These are phyloP conservation scores for Aspergillus amoenus DNA, from an alignment of 2,329 filamentous ascomycete species.

Conservation along the genomic window DNA sequence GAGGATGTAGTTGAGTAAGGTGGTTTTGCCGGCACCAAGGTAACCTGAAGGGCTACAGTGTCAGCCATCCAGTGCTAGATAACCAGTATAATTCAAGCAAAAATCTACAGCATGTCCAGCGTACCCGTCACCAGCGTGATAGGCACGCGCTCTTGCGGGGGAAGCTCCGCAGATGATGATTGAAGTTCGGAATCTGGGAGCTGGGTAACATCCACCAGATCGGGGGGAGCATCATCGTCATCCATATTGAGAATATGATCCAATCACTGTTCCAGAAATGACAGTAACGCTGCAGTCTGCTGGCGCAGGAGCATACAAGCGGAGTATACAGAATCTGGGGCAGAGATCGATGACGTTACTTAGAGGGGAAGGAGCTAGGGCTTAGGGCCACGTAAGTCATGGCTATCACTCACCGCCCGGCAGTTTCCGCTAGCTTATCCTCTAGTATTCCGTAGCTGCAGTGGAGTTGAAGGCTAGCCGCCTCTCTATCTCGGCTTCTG, in stretches of 20 bases:
- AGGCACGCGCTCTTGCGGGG: slow-evolving; percentile 43
- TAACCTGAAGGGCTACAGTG: slow-evolving; percentile 63
- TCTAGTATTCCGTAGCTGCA: slow-evolving; percentile 13
- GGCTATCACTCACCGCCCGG: slow-evolving; percentile 14
- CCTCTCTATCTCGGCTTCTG: slow-evolving; percentile 8
- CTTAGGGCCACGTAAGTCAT: slow-evolving; percentile 35
- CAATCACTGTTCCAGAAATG: neutral
- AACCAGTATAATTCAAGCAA: neutral
- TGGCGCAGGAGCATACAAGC: neutral
- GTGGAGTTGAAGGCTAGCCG: slow-evolving; percentile 9
- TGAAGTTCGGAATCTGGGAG: slow-evolving; percentile 28
- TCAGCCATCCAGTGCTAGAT: neutral
- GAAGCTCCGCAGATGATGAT: slow-evolving; percentile 25
- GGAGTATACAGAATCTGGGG: slow-evolving; percentile 8
- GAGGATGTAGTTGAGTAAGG: slow-evolving; percentile 91
- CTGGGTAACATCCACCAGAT: slow-evolving; percentile 42
- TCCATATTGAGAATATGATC: slow-evolving; percentile 22
- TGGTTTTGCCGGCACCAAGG: slow-evolving; percentile 93
- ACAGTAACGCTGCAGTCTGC: neutral
- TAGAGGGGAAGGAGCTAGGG: slow-evolving; percentile 27
- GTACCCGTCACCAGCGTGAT: slow-evolving; percentile 53
- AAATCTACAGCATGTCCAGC: slow-evolving; percentile 8
- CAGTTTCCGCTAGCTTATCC: slow-evolving; percentile 18
- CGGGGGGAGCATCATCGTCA: slow-evolving; percentile 47
- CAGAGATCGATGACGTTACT: slow-evolving; percentile 22